Evolutionary conservation across 2,329 filamentous ascomycete species (phyloP), one percentile per base, ranked within the genome.

Genomic region (Ophiobolus disseminans): DNA sequence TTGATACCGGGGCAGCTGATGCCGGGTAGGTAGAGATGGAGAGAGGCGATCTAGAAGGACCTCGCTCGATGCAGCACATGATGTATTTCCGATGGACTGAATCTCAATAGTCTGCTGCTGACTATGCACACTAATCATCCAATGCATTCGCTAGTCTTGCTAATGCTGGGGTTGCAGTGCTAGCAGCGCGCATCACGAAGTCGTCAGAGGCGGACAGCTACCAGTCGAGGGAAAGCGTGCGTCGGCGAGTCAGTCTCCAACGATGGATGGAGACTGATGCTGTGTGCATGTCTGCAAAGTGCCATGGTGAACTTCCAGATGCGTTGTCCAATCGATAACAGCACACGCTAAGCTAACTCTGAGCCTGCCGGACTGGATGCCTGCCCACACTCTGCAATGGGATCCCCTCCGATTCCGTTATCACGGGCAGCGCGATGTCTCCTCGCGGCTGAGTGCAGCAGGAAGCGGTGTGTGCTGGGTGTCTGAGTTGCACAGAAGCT

Each of bases 401-500:
- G 23, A 47, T 40, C 35, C 45, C 32, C 41, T 35, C 38, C 32
- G 55, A 36, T 53, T 41, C 61, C 66, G 52, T 44, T 47, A 50
- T 52, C 58, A 55, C 57, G 65, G 65, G 47, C 48, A 37, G 39
- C 37, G 26, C 11, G 17, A 16, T 45, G 50, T 44, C 50, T 46
- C 53, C 37, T 58, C 50, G 37, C 50, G 53, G 57, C 17, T 54
- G 47, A 35, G 50, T 58, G 55, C 59, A 62, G 55, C 47, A 57
- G 53, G 44, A n/a, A 67, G 67, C 63, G 66, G 67, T 69, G 65
- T 62, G 62, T 49, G 53, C 40, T 60, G 55, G 52, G 55, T 48
- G 58, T 53, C 42, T 47, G 45, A 39, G 64, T 67, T 56, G 36
- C 57, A 65, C 63, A 52, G 51, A 62, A 54, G 66, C 52, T 47